Evolutionary conservation across 257 asterid genomes (phyloP), one percentile per base, ranked within the genome.

Genomic region (Scutellaria minor): DNA sequence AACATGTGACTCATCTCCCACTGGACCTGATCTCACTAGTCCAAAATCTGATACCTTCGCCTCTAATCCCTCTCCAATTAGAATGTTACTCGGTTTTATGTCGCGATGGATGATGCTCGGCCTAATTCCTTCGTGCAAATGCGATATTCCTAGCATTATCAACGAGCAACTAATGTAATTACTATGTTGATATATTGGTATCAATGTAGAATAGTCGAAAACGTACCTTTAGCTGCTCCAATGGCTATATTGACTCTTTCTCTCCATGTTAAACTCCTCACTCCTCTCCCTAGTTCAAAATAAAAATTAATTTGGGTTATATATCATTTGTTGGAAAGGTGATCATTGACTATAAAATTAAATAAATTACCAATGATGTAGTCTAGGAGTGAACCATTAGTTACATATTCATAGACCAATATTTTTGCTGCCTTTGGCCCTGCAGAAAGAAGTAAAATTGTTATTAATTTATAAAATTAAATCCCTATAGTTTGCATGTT

Each of bases 11-110:
- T 89, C 82, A 78, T 89, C 95, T 24, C 84, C 92, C 9, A 60
- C 69, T 0, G 96, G 97, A 55, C 92, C 96, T 12, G 87, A 68
- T 64, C 84, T 83, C 5, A 89, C 91, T 0, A 85, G 90, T 35
- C 96, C 91, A 7, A 91, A 89, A 82, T 89, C 97, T 0, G 96
- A 89, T 7, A 89, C 90, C 64, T 89, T 91, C 7, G 90, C 94
- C 86, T 89, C 96, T 24, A 82, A 91, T 7, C 82, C 76, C 9
- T 88, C 93, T 24, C 85, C 88, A 5, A 90, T 73, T 68, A 90
- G 76, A 72, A 88, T 87, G 72, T 90, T 90, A 64, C 94, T 88
- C 1, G 96, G 97, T 63, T 89, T 91, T 71, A 91, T 74, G 73
- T 91, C 94, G 3, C 97, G 81, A 42, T 91, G 97, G 70, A 89